Base-by-base conservation (phyloP, 352 stramenopile species). In the Peronospora farinosa region DNA sequence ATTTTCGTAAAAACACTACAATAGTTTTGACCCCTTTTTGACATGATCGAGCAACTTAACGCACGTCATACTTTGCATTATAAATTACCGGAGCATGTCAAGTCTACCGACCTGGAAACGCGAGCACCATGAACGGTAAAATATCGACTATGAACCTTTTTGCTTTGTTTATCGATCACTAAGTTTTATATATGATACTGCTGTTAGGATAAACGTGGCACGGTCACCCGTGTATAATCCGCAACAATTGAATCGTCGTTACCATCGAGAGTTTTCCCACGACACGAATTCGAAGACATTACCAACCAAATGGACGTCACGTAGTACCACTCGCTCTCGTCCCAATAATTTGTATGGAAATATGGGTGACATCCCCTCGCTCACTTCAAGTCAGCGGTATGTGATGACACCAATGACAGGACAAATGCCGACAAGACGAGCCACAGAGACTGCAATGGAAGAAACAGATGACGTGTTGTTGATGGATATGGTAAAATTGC, bases 341-440 rank as follows among this genome's bases (percentile, higher is more conserved):
- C 72, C 72, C 1, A 84, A 72, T 43, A 81, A 78, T 35, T 41
- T 84, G 38, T 63, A 70, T 15, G 33, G 53, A 13, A 48, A 54
- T 13, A 28, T 82, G 12, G 54, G 73, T 3, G 39, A 55, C 12
- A 78, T 60, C 46, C 23, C 68, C 8, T 62, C 65, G 11, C 75
- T 79, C 15, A 31, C 72, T 13, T 37, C 69, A 17, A 69, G 51
- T 30, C 60, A 23, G 33, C 43, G 17, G 60, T 47, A 43, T 42
- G 41, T 21, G 40, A 16, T 45, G 40, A 31, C 46, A 21, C 19
- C 19, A 6, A n/a, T 9, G 31, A 12, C 0, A 35, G 11, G 3
- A n/a, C 7, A 12, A 35, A n/a, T n/a, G 31, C 30, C 40, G 8
- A 55, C 39, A 32, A 67, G 51, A 1, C 63, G 69, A 17, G 48